phyloP scores from a whole-genome alignment of 2,329 filamentous ascomycete genomes.

The Paecilomyces sp. region DNA sequence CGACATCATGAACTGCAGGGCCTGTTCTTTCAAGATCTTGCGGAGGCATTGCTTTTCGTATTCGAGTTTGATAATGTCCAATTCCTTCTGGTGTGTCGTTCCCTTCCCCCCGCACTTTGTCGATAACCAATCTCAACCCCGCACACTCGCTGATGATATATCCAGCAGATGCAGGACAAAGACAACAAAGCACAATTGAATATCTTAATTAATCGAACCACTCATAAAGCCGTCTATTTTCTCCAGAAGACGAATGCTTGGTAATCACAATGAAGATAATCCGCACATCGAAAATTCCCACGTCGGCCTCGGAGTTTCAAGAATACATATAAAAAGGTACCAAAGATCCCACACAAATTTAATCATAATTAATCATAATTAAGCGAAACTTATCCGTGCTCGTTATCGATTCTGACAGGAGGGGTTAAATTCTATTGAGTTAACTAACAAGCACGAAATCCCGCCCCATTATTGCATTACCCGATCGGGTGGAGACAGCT shows the following conservation, averaged over 20 bases:
- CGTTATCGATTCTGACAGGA: background rate
- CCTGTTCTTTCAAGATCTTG: background rate
- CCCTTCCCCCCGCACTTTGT: background rate
- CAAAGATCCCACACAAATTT: too few relatives aligned
- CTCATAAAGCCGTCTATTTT: background rate
- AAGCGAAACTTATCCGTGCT: background rate
- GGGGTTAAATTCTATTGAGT: background rate
- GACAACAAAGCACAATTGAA: background rate
- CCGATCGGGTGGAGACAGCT: background rate
- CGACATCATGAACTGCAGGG: background rate
- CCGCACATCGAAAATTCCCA: too few relatives aligned
- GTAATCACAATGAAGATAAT: background rate
- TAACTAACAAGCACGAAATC: background rate
- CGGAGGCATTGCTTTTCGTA: background rate
- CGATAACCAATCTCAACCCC: background rate
- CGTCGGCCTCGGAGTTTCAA: too few relatives aligned
- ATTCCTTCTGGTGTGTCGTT: background rate
- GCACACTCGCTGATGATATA: background rate
- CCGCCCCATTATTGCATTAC: background rate
- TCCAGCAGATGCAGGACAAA: background rate
- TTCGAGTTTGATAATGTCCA: background rate
- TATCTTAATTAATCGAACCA: background rate
- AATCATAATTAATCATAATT: background rate
- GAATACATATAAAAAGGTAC: too few relatives aligned
- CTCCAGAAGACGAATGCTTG: background rate